These are phyloP conservation scores for Tetraselmis striata DNA, from an alignment of 139 green algal species.

Conservation along the genomic window DNA sequence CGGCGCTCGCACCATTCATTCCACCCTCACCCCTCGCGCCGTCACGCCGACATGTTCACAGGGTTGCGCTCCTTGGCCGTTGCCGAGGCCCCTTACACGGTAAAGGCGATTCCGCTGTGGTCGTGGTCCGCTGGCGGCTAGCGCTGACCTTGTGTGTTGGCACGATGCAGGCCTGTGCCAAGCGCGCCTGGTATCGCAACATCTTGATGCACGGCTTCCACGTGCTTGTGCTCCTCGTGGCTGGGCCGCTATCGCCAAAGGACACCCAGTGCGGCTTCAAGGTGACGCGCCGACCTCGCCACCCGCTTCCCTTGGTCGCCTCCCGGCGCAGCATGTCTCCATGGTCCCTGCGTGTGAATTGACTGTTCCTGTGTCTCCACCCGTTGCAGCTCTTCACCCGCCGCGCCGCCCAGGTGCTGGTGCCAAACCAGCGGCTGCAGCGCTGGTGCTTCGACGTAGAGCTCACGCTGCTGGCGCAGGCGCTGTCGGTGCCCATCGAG, in stretches of 20 bases:
- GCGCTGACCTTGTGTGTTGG: no score
- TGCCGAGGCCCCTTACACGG: no score
- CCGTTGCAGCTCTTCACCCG: conserved; percentile 76
- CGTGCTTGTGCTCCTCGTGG: conserved; percentile 71
- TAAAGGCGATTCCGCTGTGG: no score
- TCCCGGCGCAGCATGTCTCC: no score
- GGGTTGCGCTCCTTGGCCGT: no score
- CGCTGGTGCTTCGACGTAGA: conserved; percentile 98
- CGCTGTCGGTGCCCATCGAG: conserved; percentile 54
- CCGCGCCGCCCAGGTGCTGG: conserved; percentile 60
- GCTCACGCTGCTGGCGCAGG: conserved; percentile 75
- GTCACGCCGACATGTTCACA: no score
- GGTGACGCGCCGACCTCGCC: conserved; percentile 41
- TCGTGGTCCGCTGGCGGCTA: no score
- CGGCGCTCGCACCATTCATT: no score
- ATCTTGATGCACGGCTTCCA: conserved; percentile 89
- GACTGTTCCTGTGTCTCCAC: background rate
- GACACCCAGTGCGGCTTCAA: conserved; percentile 98
- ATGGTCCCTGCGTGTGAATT: background rate
- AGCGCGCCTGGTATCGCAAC: conserved; percentile 64
- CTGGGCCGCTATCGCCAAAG: conserved; percentile 42
- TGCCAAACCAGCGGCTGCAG: conserved; percentile 83
- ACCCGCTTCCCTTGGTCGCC: no score
- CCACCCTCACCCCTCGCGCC: no score
- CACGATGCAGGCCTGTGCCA: conserved; percentile 42